phyloP scores from a whole-genome alignment of 306 rosid species.

The Quillaja saponaria region DNA sequence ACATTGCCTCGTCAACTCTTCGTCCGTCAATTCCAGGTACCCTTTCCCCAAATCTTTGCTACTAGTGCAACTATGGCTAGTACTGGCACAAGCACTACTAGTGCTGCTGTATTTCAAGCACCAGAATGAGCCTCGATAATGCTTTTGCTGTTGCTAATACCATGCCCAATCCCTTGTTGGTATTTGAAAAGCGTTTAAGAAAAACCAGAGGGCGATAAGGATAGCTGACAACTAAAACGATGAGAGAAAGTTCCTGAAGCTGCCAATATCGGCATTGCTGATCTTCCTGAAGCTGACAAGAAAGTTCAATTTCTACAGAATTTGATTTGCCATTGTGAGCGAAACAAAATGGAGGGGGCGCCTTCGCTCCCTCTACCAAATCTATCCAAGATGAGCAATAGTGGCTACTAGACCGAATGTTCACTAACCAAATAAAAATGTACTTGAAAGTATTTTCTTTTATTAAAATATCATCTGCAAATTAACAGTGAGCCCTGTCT shows the following conservation, averaged over 20 bases:
- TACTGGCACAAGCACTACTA: background rate
- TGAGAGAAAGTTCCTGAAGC: background rate
- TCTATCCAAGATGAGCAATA: too few species aligned
- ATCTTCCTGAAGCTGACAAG: conserved; percentile 1
- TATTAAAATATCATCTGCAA: too few species aligned
- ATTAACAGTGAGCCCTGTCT: too few species aligned
- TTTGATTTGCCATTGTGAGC: conserved; percentile 25
- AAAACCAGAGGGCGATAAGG: conserved; percentile 6
- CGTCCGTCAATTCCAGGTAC: conserved; percentile 63
- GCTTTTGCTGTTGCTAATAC: conserved; percentile 23
- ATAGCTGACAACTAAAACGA: conserved; percentile 4
- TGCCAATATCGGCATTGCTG: conserved; percentile 2
- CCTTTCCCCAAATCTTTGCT: conserved; percentile 31
- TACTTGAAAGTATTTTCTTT: too few species aligned
- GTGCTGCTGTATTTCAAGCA: conserved; percentile 22
- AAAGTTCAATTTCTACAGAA: conserved; percentile 21
- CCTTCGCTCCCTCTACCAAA: too few species aligned
- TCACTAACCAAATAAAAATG: too few species aligned
- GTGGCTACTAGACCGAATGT: too few species aligned
- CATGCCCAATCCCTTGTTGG: conserved; percentile 1
- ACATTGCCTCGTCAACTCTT: conserved; percentile 76
- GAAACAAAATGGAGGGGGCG: too few species aligned
- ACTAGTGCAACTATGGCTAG: background rate
- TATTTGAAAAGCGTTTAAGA: conserved; percentile 12
- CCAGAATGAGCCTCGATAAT: conserved; percentile 8